Evolutionary conservation across 805 yeast species (phyloP), one percentile per base, ranked within the genome.

Genomic region (Pichia nakasei): DNA sequence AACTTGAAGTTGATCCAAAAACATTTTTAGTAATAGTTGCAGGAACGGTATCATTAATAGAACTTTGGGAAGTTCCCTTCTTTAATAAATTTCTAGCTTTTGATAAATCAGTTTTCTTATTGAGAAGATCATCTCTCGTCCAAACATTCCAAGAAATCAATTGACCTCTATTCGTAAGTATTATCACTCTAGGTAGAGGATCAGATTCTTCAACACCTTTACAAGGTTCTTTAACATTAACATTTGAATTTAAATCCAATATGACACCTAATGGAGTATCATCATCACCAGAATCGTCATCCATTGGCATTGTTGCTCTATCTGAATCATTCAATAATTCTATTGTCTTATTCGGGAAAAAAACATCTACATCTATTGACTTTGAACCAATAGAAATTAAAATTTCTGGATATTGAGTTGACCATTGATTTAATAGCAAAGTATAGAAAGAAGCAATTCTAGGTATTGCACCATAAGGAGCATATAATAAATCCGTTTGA

Each of bases 261-360:
- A 76, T 77, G 11, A 84, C 50, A 5, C 96, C 96, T 20, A 84
- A 65, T 0, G 91, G 79, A 8, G 82, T 72, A 13, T 83, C 73
- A 53, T 86, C 95, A 41, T 73, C 80, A 38, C 74, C 80, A 1
- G 80, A 66, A 3, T 69, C 80, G 9, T 76, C 80, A 54, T 76
- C 76, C 52, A 85, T 66, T 1, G 96, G 95, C 49, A 86, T 65
- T 22, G 77, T 72, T 0, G 95, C 95, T 40, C 84, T 70, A 52
- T 76, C 78, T 4, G 80, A 67, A 55, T 88, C 96, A 52, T 82
- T 83, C 3, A 73, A 60, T 9, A 80, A 80, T 26, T 64, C 64
- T 1, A 81, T 54, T 3, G 66, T 55, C 18, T 61, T 59, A 0
- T 51, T 39, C 1, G 64, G 52, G 2, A 76, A 67, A 22, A 73